Base-by-base conservation (phyloP, 2,329 filamentous ascomycete species). In the Pseudogymnoascus sp. region DNA sequence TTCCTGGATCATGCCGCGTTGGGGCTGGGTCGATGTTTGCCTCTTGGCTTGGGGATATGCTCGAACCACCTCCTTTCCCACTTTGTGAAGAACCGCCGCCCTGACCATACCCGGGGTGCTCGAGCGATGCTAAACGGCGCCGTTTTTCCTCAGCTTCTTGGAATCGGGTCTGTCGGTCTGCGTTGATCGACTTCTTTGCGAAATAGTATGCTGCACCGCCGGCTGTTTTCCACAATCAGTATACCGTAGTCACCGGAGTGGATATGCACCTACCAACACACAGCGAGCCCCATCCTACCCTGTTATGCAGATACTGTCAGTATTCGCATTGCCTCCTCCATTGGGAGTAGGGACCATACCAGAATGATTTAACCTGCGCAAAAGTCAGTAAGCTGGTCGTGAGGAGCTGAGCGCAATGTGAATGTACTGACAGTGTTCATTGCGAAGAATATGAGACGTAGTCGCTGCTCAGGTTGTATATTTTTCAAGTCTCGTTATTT, bases 121-220 rank as follows among this genome's bases (percentile, higher is more conserved):
- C 83, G 65, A 86, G 75, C n/a, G 80, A 79, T 26, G 81, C 78
- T 69, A 80, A 77, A 64, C 82, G 82, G 78, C 82, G 87, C 24
- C 67, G 64, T 78, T 88, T 87, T 69, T 85, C 78, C 63, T 83
- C 81, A 64, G 81, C 82, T 65, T 89, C 86, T 70, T 89, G 83
- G 68, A 89, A 84, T 71, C 90, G 86, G 65, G 85, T 80, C 65
- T 84, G 82, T 67, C 93, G 90, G 76, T 97, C 92, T 69, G 90
- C 90, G 74, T 97, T 96, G 82, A 99, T 96, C 75, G 87, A 88
- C 73, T 86, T 84, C 82, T 99, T 99, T 67, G 95, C 95, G 75
- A 97, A 96, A 80, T 90, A 92, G 81, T 97, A 99, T 72, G 93
- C 92, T 67, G 88, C 90, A 68, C 86, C 95, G 73, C 93, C 95